Conservation (phyloP, 2,329 filamentous ascomycete genomes). For the Ceratocystis destructans region DNA sequence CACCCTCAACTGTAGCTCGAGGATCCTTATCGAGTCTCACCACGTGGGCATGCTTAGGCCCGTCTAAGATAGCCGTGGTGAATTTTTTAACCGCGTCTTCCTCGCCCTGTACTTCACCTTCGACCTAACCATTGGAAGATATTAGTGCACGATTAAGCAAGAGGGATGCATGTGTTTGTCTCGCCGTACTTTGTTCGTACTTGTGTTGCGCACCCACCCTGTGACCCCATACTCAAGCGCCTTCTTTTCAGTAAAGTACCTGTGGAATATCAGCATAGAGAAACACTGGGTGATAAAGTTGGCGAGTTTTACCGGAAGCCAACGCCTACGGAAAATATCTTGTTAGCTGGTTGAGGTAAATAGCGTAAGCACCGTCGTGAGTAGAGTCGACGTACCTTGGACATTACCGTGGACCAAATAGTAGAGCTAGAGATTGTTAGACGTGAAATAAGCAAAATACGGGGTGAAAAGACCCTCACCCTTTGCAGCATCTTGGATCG, state of each 20-base stretch:
- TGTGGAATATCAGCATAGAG: constrained; percentile 21
- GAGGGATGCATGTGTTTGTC: neutral
- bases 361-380: neutral
- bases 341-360: neutral
- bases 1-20: constrained; percentile 50
- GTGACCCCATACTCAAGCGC: constrained; percentile 39
- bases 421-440: constrained; percentile 35
- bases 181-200: constrained; percentile 37
- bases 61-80: constrained; percentile 59
- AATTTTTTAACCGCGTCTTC: constrained; percentile 52
- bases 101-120: constrained; percentile 75
- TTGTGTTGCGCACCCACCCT: constrained; percentile 49
- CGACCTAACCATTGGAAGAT: constrained; percentile 44
- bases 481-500: too few relatives aligned
- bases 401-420: constrained; percentile 53
- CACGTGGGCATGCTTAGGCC: constrained; percentile 59
- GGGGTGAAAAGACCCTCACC: too few relatives aligned
- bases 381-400: constrained; percentile 41
- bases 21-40: constrained; percentile 58
- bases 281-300: neutral
- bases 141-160: neutral
- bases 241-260: constrained; percentile 41
- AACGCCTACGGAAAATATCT: constrained; percentile 32
- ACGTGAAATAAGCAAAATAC: neutral
- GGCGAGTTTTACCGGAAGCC: constrained; percentile 35